These are phyloP conservation scores for Ogataea angusta DNA, from an alignment of 805 yeast species.

Conservation along the genomic window DNA sequence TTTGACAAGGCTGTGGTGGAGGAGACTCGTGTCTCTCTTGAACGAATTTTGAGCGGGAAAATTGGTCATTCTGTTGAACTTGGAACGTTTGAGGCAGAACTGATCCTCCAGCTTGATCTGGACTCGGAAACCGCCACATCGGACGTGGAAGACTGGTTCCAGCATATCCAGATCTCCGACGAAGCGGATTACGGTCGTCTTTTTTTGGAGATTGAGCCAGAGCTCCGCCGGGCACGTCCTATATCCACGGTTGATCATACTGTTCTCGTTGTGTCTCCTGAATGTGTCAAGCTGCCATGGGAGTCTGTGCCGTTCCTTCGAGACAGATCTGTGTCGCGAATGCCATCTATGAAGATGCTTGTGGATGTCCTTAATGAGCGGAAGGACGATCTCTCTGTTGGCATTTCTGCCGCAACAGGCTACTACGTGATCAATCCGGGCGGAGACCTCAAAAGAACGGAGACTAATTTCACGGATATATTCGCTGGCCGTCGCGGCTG, in stretches of 20 bases:
- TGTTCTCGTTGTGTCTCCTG: conserved; percentile 65
- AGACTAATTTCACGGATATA: conserved; percentile 46
- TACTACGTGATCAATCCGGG: conserved; percentile 78
- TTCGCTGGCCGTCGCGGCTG: conserved; percentile 44
- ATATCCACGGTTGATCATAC: conserved; percentile 40
- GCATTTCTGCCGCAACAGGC: conserved; percentile 34
- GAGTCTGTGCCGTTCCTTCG: conserved; percentile 66
- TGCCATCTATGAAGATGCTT: conserved; percentile 62
- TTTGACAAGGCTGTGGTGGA: conserved; percentile 27
- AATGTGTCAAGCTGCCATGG: conserved; percentile 82
- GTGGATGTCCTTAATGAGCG: conserved; percentile 33
- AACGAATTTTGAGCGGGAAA: conserved; percentile 39
- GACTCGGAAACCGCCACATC: conserved; percentile 29
- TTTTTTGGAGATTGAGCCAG: conserved; percentile 47
- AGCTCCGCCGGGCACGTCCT: conserved; percentile 36
- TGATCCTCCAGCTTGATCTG: conserved; percentile 47
- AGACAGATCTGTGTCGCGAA: conserved; percentile 59
- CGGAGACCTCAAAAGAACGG: conserved; percentile 70
- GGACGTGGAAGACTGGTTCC: conserved; percentile 59
- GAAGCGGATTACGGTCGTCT: conserved; percentile 60
- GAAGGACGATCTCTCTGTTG: conserved; percentile 13
- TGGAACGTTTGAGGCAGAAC: conserved; percentile 26
- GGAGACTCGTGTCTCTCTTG: conserved; percentile 37
- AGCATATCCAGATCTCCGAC: conserved; percentile 62
- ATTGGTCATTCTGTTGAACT: background rate